Conservation (phyloP, 1,139 yeast species). For the Cylindricascospora bacillispora region DNA sequence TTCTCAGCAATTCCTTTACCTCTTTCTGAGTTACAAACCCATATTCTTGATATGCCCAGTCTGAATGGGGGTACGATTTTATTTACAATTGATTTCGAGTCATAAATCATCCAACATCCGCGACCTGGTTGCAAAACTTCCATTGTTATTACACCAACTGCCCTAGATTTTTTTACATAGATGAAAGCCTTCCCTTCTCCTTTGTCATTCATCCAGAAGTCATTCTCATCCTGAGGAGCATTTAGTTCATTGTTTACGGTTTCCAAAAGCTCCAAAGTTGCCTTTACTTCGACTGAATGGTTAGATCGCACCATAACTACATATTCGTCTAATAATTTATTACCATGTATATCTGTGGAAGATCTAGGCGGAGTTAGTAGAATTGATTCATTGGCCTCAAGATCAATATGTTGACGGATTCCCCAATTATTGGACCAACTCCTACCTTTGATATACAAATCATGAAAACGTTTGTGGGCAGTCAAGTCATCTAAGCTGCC, state of each 20-base stretch:
- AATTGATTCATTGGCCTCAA: slow-evolving; percentile 2
- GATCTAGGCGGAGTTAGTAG: slow-evolving; percentile 10
- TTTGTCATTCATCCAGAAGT: slow-evolving; percentile 16
- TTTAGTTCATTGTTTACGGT: slow-evolving; percentile 22
- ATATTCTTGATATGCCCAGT: slow-evolving; percentile 24
- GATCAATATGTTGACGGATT: background rate
- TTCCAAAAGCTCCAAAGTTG: slow-evolving; percentile 18
- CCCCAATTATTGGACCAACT: slow-evolving; percentile 23
- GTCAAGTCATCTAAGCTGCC: slow-evolving; percentile 11
- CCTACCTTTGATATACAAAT: slow-evolving; percentile 18
- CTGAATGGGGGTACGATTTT: slow-evolving; percentile 16
- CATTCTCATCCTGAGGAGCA: slow-evolving; percentile 26
- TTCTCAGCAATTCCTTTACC: slow-evolving; percentile 19
- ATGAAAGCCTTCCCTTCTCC: slow-evolving; percentile 20
- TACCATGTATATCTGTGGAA: background rate
- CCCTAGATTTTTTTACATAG: slow-evolving; percentile 18
- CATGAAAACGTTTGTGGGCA: slow-evolving; percentile 18
- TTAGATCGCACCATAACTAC: slow-evolving; percentile 16
- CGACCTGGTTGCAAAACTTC: slow-evolving; percentile 13
- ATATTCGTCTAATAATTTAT: slow-evolving; percentile 6
- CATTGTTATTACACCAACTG: slow-evolving; percentile 21
- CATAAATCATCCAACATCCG: slow-evolving; percentile 25
- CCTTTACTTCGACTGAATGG: slow-evolving; percentile 14
- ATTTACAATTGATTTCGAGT: slow-evolving; percentile 15
- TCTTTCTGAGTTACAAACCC: slow-evolving; percentile 23